Evolutionary conservation across 108 stramenopile genomes (phyloP), one percentile per base, ranked within the genome.

Genomic region (Cylindrotheca fusiformis): DNA sequence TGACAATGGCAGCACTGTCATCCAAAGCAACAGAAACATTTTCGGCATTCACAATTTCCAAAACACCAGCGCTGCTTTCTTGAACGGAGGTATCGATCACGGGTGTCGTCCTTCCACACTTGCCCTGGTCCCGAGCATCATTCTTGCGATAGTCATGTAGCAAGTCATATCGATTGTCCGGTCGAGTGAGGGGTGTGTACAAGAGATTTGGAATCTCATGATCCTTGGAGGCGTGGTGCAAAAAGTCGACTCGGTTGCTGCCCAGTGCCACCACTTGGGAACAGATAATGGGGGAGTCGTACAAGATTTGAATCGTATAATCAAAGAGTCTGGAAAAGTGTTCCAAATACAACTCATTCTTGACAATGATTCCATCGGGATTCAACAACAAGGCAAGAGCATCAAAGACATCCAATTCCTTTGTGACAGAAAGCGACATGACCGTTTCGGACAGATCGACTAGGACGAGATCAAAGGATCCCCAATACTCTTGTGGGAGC

Each of bases 291-390:
- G 68, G 75, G 36, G 69, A 69, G 55, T 58, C 60, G 26, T 50
- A 74, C 45, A 48, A 59, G 21, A 63, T 52, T 48, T 72, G 62
- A 14, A 76, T 55, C 5, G 65, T 60, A 31, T 73, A 58, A n/a
- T 76, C 65, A 46, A 81, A 76, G 24, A 76, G 65, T 51, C 60
- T 41, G 53, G 46, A 59, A 6, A 72, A 47, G 21, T 68, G 26
- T 27, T 68, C 53, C 28, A 75, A 58, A 30, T 69, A 80, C 49
- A 50, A 23, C 48, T 81, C 93, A 62, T 94, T 90, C 75, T 90
- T 90, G 47, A 94, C 86, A 57, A 94, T 74, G 46, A 94, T 82
- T 4, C 93, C 93, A 36, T 88, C 84, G 2, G 85, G 87, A 58
- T 86, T 87, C 59, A 94, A 61, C 14, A 94, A 64, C 31, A 91